Conservation (phyloP, 495 filamentous ascomycete genomes). For the Penicillium cataractarum region DNA sequence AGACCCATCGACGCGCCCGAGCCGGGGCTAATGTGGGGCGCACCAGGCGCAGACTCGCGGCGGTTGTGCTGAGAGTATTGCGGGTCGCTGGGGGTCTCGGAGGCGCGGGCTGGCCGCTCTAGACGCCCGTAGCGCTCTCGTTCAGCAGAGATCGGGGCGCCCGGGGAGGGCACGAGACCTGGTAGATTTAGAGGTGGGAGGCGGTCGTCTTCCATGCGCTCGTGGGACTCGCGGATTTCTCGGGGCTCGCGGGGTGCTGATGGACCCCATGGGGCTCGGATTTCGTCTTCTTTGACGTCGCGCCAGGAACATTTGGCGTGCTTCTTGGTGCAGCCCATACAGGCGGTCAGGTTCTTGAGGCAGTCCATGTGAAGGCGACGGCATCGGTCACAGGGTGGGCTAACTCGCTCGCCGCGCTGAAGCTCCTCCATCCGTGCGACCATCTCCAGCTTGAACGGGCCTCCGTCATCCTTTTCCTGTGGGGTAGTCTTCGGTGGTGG, state of each 20-base stretch:
- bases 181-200: constrained; percentile 19
- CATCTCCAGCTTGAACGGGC: constrained; percentile 68
- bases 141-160: constrained; percentile 25
- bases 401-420: constrained; percentile 68
- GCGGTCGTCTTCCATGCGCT: constrained; percentile 27
- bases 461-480: constrained; percentile 61
- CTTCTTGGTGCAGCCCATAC: constrained; percentile 85
- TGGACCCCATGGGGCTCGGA: constrained; percentile 41
- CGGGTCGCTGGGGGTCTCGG: constrained; percentile 9
- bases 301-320: constrained; percentile 86
- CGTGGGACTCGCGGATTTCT: constrained; percentile 19
- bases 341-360: constrained; percentile 81
- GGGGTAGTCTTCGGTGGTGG: constrained; percentile 53
- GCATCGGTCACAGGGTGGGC: constrained; percentile 83
- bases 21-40: constrained; percentile 19
- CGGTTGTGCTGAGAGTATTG: constrained; percentile 26
- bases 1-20: constrained; percentile 18
- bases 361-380: constrained; percentile 79
- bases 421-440: constrained; percentile 75
- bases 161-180: constrained; percentile 17
- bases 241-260: constrained; percentile 12
- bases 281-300: constrained; percentile 71
- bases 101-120: constrained; percentile 11
- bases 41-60: constrained; percentile 40
- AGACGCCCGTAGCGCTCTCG: constrained; percentile 13